A percentile compares a stretch with the other conserved stretches of the same genome.
These are phyloP conservation scores for Neurospora sp. DNA, from an alignment of 2,329 filamentous ascomycete genomes.

Conservation along the genomic window DNA sequence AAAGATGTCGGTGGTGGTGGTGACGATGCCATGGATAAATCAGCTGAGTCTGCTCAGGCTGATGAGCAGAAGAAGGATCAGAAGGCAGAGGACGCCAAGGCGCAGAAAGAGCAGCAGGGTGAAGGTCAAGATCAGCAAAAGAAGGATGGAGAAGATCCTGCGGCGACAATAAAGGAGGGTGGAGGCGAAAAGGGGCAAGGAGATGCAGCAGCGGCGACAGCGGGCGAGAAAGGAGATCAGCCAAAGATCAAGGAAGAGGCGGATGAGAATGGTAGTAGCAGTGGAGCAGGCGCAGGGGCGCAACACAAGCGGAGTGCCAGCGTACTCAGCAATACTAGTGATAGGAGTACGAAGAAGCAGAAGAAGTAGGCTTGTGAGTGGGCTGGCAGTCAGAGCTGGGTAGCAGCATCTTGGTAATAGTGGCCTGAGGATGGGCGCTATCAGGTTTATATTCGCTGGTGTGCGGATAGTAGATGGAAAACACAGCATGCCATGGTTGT, in stretches of 20 bases:
- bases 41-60: not conserved
- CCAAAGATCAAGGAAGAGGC: constrained; percentile 17
- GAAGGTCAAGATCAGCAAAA: constrained; percentile 1
- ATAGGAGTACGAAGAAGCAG: constrained; percentile 49
- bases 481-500: not conserved
- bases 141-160: not conserved
- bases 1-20: not conserved
- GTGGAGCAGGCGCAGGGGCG: constrained; percentile 19
- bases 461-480: not conserved
- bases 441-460: not conserved
- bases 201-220: not conserved
- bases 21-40: not conserved
- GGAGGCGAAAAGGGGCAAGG: constrained; percentile 3
- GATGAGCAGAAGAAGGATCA: constrained; percentile 1
- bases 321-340: constrained; percentile 61
- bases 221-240: not conserved
- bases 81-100: constrained; percentile 1
- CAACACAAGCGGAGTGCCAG: constrained; percentile 72
- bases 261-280: constrained; percentile 4
- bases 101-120: not conserved
- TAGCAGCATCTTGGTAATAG: constrained; percentile 6
- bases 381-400: constrained; percentile 7
- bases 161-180: constrained; percentile 3
- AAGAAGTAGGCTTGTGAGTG: constrained; percentile 35
- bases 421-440: not conserved